Percentiles rank a stretch among this genome's conserved stretches.
phyloP scores from a whole-genome alignment of 148 eudicot species.

The Pharnaceum exiguum region DNA sequence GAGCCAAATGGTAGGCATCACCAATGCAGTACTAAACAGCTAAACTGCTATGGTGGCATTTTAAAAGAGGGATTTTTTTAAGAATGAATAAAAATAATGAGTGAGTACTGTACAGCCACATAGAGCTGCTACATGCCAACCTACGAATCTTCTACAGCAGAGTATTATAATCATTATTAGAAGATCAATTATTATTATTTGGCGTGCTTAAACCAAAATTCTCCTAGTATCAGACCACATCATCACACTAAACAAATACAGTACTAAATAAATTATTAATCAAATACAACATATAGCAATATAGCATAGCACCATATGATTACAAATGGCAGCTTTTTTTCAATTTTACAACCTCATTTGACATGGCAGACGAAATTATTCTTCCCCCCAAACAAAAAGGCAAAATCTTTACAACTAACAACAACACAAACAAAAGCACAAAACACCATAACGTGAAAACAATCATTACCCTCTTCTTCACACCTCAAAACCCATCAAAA shows the following conservation, averaged over 20 bases:
- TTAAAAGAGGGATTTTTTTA: no score
- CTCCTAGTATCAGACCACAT: background rate
- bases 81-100: background rate
- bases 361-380: constrained; percentile 6
- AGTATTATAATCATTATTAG: background rate
- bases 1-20: no score
- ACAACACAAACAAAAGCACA: constrained; percentile 19
- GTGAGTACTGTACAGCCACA: constrained; percentile 11
- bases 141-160: constrained; percentile 20
- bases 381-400: background rate
- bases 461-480: no score
- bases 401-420: constrained; percentile 1
- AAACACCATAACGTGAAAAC: constrained; percentile 30
- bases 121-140: constrained; percentile 17
- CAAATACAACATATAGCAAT: no score
- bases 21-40: no score
- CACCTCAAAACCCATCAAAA: no score
- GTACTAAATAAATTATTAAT: no score
- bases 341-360: background rate
- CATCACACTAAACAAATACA: no score
- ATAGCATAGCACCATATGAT: no score
- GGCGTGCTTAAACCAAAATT: background rate
- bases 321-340: constrained; percentile 8
- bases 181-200: background rate
- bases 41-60: no score